These are phyloP conservation scores for Sporormia fimetaria DNA, from an alignment of 495 filamentous ascomycete species.

Conservation along the genomic window DNA sequence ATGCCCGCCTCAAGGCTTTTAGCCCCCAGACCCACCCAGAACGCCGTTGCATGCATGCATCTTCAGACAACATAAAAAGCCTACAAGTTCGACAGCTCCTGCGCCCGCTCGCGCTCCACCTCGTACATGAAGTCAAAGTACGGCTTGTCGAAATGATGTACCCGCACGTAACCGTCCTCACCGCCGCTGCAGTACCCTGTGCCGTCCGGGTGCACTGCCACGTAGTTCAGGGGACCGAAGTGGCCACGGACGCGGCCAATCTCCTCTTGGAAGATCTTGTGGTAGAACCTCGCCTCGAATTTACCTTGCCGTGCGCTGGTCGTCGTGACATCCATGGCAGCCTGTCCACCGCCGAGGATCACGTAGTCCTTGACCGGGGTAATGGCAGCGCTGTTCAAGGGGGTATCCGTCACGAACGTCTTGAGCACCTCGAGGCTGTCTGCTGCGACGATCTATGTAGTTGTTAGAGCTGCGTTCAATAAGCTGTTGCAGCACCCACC, in stretches of 20 bases:
- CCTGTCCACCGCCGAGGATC: constrained; percentile 93
- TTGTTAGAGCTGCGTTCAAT: not conserved
- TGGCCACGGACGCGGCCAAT: constrained; percentile 93
- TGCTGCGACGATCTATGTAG: constrained; percentile 57
- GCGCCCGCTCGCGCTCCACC: constrained; percentile 58
- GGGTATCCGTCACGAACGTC: constrained; percentile 86
- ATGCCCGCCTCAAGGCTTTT: not conserved
- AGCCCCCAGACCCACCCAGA: constrained; percentile 1
- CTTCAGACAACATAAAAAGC: not conserved
- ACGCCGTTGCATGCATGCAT: constrained; percentile 21
- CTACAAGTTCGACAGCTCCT: constrained; percentile 22
- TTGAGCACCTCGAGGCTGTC: constrained; percentile 83
- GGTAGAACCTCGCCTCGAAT: constrained; percentile 98
- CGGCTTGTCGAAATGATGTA: constrained; percentile 94
- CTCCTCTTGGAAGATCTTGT: constrained; percentile 98
- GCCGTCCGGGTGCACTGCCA: constrained; percentile 81
- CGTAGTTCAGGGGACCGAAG: constrained; percentile 85
- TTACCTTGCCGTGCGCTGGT: constrained; percentile 89
- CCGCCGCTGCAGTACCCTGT: constrained; percentile 86
- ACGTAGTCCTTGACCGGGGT: constrained; percentile 93
- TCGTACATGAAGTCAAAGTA: constrained; percentile 99
- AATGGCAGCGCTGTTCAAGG: constrained; percentile 86
- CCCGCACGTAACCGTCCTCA: constrained; percentile 96
- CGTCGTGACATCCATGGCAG: constrained; percentile 98
- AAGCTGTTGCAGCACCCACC: constrained; percentile 37